phyloP scores from a whole-genome alignment of 257 asterid species.

The Fraxinus excelsior region DNA sequence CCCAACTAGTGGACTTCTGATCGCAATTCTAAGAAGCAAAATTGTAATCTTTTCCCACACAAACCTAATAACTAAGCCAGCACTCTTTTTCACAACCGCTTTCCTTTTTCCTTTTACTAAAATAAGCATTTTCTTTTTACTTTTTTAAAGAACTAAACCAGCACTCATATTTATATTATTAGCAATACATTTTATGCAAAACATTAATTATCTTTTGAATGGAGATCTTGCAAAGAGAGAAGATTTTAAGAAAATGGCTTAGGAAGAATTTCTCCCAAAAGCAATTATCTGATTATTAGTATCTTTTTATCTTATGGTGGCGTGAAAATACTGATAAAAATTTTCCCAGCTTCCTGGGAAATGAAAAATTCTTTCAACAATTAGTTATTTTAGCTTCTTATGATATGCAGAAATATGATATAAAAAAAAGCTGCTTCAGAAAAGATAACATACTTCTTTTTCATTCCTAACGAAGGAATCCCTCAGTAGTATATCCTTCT shows the following conservation, averaged over 20 bases:
- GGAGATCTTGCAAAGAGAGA: not conserved
- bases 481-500: slow-evolving; percentile 23
- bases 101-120: too few species aligned
- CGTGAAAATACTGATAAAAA: not conserved
- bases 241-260: not conserved
- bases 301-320: not conserved
- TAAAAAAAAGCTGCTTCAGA: slow-evolving; percentile 1
- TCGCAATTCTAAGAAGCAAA: not conserved
- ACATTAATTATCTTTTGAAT: not conserved
- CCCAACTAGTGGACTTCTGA: not conserved
- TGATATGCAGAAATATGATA: not conserved
- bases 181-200: not conserved
- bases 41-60: not conserved
- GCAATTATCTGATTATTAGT: too few species aligned
- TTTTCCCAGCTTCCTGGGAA: not conserved
- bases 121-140: too few species aligned
- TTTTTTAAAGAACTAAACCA: too few species aligned
- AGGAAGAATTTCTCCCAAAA: not conserved
- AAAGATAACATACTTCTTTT: slow-evolving; percentile 31
- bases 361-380: not conserved
- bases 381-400: not conserved
- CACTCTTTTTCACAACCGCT: not conserved
- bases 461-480: slow-evolving; percentile 17
- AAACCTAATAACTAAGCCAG: not conserved
- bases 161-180: not conserved